Evolutionary conservation across 192 early-diverging fungal genomes (phyloP).

Genomic region (Coemansia sp.): DNA sequence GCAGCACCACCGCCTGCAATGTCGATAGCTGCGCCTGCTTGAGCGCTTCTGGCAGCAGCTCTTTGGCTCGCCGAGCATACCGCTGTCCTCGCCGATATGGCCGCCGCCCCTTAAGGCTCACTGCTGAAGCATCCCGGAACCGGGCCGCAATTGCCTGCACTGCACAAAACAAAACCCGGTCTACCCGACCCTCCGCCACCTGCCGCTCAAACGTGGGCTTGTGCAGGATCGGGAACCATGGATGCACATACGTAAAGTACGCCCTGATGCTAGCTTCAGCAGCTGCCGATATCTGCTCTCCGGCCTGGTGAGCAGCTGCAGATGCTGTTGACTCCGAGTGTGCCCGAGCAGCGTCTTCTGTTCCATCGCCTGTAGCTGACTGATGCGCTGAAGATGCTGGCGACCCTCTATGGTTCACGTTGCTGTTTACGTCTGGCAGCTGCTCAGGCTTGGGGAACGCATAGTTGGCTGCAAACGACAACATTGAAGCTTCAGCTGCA

Average conservation of each 20-base stretch:
- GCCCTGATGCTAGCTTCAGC: slow-evolving; percentile 32
- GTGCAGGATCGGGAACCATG: slow-evolving; percentile 51
- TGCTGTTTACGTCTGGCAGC: neutral
- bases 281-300: neutral
- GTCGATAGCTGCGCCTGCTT: slow-evolving; percentile 20
- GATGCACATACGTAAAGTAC: slow-evolving; percentile 50
- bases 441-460: slow-evolving; percentile 28
- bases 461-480: slow-evolving; percentile 40
- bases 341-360: neutral
- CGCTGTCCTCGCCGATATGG: slow-evolving; percentile 33
- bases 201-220: slow-evolving; percentile 47
- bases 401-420: neutral
- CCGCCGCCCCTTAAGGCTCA: neutral
- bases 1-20: slow-evolving; percentile 33
- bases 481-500: neutral
- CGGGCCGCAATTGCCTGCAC: slow-evolving; percentile 43
- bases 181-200: slow-evolving; percentile 28
- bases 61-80: slow-evolving; percentile 25
- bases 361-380: neutral
- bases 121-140: slow-evolving; percentile 8
- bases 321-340: slow-evolving; percentile 2
- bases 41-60: slow-evolving; percentile 22
- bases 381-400: slow-evolving; percentile 7
- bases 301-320: neutral
- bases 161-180: slow-evolving; percentile 34